Evolutionary conservation across 208 protist genomes (phyloP), one percentile per base, ranked within the genome.

Genomic region (Trypanosoma rangeli): DNA sequence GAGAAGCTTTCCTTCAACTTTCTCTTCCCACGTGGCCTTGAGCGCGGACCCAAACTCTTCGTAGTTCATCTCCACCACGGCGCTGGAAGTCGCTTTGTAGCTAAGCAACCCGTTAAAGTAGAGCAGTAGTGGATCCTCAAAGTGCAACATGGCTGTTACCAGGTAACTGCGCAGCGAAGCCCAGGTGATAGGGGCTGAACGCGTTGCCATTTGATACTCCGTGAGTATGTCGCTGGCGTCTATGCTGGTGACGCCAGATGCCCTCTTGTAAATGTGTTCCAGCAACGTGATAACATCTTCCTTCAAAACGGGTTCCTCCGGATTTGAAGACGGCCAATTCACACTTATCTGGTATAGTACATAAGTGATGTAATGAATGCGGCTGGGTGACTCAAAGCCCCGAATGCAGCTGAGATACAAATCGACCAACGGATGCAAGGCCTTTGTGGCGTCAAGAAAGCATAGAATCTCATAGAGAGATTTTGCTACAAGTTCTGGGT

Each of bases 381-480:
- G 76, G 26, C 86, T 91, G 22, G 91, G 87, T 4, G 91, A 83
- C 60, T 87, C 67, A 73, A 94, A 94, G 13, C 92, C 92, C 46
- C 92, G 81, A 60, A 94, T 84, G 49, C 89, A 87, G 37, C 85
- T 84, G 39, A 96, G 79, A 69, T 94, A 94, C 44, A 89, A 68
- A 46, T 75, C 73, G 22, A 93, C 61, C 31, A 94, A 65, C 12
- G 66, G 72, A 63, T 92, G 83, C 42, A 79, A 83, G 5, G 70
- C 52, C 4, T 68, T 66, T 44, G 80, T 82, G 20, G 87, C 87
- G 68, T 97, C 90, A 57, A 97, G 73, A 74, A 84, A 94, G 77
- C 87, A 94, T n/a, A 97, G 74, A 57, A 97, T 82, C 68, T 97
- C 92, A 72, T 97, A 97, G 12, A 94, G 57, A 1, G 77, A 84